Base-by-base conservation (phyloP, 2,329 filamentous ascomycete genomes). In the Rutstroemia sp. region DNA sequence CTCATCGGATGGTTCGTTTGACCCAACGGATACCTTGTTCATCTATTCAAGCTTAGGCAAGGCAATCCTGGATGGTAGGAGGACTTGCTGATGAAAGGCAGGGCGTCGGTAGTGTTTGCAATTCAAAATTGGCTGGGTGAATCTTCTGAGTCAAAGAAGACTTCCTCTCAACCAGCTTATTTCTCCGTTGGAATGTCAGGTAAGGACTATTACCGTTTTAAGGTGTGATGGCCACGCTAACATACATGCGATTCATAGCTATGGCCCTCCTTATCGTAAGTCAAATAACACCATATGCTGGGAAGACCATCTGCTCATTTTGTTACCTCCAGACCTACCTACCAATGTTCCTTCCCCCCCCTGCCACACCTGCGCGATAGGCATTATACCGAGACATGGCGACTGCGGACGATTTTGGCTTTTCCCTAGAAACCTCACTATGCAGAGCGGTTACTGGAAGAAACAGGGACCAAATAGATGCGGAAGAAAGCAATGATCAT, bases 161-260 rank as follows among this genome's bases (percentile, higher is more conserved):
- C 74, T 58, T 73, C 82, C 25, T 74, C 78, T 47, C 92, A 89
- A 5, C 90, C 92, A 2, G 81, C 77, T 52, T 84, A 83, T 69
- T 86, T 94, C 72, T 84, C 84, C 56, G 83, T 94, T 56, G 80
- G 84, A 71, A 94, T 95, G 88, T 83, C 88, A 19, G 67, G 87
- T 90, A 77, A 66, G 44, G 10, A 30, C 17, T 14, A 14, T 9
- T 34, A 34, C 25, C 25, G 19, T 51, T 21, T 34, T 14, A n/a
- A 21, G 9, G 27, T 47, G 23, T 1, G 14, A 7, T 23, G 8
- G 8, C 6, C 17, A 23, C 39, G 14, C 54, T 56, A 46, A 57
- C 49, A 34, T 27, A 21, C 50, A 16, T 50, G n/a, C 4, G n/a
- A 17, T 45, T 23, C 39, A 42, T 30, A 69, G 68, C 68, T 10